Conservation (phyloP, 805 yeast species). For the Teunomyces aglyptinius region DNA sequence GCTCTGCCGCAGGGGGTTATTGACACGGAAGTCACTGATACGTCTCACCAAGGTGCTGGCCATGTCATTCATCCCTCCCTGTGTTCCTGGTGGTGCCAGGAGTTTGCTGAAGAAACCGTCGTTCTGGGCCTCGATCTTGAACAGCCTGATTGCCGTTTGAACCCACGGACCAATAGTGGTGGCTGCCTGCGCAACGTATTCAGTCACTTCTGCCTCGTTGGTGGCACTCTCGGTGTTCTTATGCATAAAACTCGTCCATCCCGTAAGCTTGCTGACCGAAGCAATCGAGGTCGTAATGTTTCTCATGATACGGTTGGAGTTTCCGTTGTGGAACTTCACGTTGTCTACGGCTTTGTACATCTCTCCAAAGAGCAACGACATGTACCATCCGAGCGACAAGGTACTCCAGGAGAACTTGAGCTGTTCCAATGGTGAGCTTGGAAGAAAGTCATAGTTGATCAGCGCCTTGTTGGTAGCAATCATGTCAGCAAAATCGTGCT, state of each 20-base stretch:
- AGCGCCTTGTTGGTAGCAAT: constrained; percentile 22
- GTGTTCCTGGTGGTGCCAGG: constrained; percentile 22
- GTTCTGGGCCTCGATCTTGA: constrained; percentile 35
- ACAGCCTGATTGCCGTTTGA: constrained; percentile 48
- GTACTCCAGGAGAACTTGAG: constrained; percentile 62
- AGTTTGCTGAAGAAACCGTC: constrained; percentile 21
- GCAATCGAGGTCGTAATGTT: constrained; percentile 36
- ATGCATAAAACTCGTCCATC: constrained; percentile 36
- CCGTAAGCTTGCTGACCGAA: constrained; percentile 37
- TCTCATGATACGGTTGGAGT: constrained; percentile 34
- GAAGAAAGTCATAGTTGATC: constrained; percentile 42
- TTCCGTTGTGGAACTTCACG: constrained; percentile 20
- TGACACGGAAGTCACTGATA: constrained; percentile 42
- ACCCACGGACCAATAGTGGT: constrained; percentile 51
- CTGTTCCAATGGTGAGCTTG: constrained; percentile 39
- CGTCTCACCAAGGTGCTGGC: constrained; percentile 50
- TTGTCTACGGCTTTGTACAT: constrained; percentile 38
- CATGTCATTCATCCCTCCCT: constrained; percentile 45
- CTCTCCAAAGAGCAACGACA: constrained; percentile 59
- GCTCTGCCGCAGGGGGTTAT: constrained; percentile 26
- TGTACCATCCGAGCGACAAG: constrained; percentile 73
- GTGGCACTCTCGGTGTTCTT: constrained; percentile 7
- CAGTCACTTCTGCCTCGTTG: constrained; percentile 6
- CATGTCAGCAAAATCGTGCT: constrained; percentile 26
- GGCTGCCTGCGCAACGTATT: constrained; percentile 28